These are phyloP conservation scores for Oldenlandia corymbosa DNA, from an alignment of 257 asterid genomes.

Conservation along the genomic window DNA sequence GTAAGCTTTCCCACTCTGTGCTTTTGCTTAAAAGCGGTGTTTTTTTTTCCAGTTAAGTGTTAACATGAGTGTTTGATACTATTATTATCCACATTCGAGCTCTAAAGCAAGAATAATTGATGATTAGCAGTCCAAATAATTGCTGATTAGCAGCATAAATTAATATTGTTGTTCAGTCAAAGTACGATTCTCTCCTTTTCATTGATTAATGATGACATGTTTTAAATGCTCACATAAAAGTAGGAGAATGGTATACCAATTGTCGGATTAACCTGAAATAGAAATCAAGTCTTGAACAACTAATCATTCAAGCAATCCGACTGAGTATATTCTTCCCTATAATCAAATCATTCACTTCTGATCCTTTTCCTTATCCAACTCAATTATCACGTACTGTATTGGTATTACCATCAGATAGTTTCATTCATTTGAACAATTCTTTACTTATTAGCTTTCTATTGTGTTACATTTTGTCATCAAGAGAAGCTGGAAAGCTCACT, in stretches of 20 bases:
- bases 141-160: slow-evolving; percentile 23
- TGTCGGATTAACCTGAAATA: not conserved
- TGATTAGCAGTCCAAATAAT: slow-evolving; percentile 26
- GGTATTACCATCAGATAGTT: too few relatives aligned
- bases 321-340: too few relatives aligned
- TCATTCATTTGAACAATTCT: too few relatives aligned
- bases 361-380: too few relatives aligned
- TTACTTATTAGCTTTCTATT: too few relatives aligned
- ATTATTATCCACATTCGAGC: slow-evolving; percentile 11
- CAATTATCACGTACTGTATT: too few relatives aligned
- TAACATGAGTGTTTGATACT: not conserved
- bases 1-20: slow-evolving; percentile 40
- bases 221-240: slow-evolving; percentile 8
- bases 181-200: slow-evolving; percentile 4
- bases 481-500: too few relatives aligned
- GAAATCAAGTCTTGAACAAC: not conserved
- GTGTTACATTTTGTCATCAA: too few relatives aligned
- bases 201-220: slow-evolving; percentile 1
- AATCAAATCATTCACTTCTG: too few relatives aligned
- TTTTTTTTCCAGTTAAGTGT: slow-evolving; percentile 5
- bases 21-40: slow-evolving; percentile 20
- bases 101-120: slow-evolving; percentile 30
- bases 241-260: not conserved
- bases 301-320: too few relatives aligned
- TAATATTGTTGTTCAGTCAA: slow-evolving; percentile 7